Conservation (phyloP, 2,329 filamentous ascomycete genomes). For the Alternaria gansuensis region DNA sequence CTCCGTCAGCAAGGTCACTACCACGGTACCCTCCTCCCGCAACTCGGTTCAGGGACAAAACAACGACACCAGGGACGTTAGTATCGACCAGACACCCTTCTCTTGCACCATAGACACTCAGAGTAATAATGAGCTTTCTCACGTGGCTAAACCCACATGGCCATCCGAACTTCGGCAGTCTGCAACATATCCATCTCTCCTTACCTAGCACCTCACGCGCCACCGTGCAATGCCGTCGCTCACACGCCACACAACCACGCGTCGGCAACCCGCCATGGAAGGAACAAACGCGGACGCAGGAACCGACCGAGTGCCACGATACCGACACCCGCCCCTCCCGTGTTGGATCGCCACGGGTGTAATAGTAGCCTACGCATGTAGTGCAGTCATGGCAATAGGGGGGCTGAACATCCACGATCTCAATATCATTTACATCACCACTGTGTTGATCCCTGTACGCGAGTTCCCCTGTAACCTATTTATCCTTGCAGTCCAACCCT, state of each 20-base stretch:
- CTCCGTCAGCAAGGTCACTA: neutral
- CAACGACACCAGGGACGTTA: neutral
- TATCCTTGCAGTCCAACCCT: neutral
- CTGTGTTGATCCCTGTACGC: conserved; percentile 5
- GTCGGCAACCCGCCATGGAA: neutral
- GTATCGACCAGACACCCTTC: neutral
- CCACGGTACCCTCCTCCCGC: neutral
- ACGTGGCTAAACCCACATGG: neutral
- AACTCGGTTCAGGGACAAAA: neutral
- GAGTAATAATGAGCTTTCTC: neutral
- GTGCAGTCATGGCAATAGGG: conserved; percentile 1
- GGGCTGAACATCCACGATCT: neutral
- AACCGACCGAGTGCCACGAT: neutral
- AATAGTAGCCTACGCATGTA: neutral
- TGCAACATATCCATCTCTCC: neutral
- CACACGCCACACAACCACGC: neutral
- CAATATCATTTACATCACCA: neutral
- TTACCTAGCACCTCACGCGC: neutral
- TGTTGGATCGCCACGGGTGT: conserved; percentile 4
- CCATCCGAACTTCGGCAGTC: neutral
- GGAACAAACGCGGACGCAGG: neutral
- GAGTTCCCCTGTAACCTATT: neutral
- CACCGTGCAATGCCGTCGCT: neutral
- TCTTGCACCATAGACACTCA: neutral
- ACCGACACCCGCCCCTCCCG: neutral